A percentile compares a stretch with the other conserved stretches of the same genome.
Evolutionary conservation across 257 asterid species (phyloP).

Genomic region (Craterostigma plantagineum): DNA sequence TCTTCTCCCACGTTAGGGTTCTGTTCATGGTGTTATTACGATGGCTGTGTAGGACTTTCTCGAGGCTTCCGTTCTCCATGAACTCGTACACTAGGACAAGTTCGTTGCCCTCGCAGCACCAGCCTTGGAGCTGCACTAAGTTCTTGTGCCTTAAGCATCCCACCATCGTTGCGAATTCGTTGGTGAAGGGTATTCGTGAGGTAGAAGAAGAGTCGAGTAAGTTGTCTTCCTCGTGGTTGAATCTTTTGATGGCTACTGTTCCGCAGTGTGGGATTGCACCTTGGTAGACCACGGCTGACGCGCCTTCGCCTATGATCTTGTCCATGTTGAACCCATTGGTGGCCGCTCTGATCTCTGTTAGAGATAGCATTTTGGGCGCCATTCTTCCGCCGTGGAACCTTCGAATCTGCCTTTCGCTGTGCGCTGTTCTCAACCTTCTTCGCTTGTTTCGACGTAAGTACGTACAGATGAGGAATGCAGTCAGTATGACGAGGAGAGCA

Average conservation of each 20-base stretch:
- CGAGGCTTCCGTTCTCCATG: conserved; percentile 60
- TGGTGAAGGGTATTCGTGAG: conserved; percentile 29
- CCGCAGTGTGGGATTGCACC: conserved; percentile 49
- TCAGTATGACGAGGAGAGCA: conserved; percentile 10
- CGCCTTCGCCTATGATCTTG: conserved; percentile 61
- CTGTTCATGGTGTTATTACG: conserved; percentile 6
- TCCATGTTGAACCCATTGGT: conserved; percentile 55
- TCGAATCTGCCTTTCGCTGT: conserved; percentile 11
- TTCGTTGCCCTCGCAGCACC: conserved; percentile 78
- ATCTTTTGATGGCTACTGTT: conserved; percentile 51
- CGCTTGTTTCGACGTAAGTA: conserved; percentile 6
- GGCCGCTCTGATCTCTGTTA: conserved; percentile 49
- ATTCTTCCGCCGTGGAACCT: conserved; percentile 23
- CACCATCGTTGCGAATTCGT: conserved; percentile 58
- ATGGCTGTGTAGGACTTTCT: conserved; percentile 26
- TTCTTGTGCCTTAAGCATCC: conserved; percentile 75
- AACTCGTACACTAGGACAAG: conserved; percentile 49
- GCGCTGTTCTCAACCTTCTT: conserved; percentile 5
- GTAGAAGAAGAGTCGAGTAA: conserved; percentile 13
- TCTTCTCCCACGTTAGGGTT: conserved; percentile 47
- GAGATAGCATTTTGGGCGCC: conserved; percentile 39
- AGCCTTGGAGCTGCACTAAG: conserved; percentile 56
- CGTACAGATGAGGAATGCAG: conserved; percentile 8
- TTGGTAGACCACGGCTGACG: conserved; percentile 60
- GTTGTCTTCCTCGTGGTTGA: conserved; percentile 27